These are phyloP conservation scores for Saussurea involucrata DNA, from an alignment of 129 eudicot species.

Conservation along the genomic window DNA sequence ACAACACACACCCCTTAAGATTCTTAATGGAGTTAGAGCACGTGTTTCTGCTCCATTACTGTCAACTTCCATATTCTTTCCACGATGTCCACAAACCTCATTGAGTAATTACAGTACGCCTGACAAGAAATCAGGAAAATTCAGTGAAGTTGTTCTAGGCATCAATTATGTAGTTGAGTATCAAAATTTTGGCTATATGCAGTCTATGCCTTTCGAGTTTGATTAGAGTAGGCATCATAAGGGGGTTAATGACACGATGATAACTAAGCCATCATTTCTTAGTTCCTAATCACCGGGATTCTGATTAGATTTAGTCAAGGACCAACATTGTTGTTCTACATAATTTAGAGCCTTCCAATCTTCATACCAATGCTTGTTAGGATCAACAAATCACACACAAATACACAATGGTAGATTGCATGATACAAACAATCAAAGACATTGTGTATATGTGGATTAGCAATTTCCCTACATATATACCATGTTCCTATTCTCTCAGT, in stretches of 20 bases:
- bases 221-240: background rate
- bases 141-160: background rate
- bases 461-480: background rate
- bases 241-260: background rate
- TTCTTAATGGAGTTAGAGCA: slow-evolving; percentile 48
- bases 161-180: background rate
- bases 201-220: background rate
- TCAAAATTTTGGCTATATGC: background rate
- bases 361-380: background rate
- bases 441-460: background rate
- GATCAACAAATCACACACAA: background rate
- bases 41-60: slow-evolving; percentile 29
- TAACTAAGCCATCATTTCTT: background rate
- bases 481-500: background rate
- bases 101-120: background rate
- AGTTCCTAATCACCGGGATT: background rate
- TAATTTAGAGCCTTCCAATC: background rate
- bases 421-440: background rate
- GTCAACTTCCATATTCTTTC: slow-evolving; percentile 40
- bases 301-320: background rate
- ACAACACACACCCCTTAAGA: slow-evolving; percentile 56
- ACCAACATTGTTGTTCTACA: background rate
- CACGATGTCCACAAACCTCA: slow-evolving; percentile 4
- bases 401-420: background rate
- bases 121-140: background rate